phyloP scores from a whole-genome alignment of 768 basidiomycete genomes.

The Pulveroboletus sp. region DNA sequence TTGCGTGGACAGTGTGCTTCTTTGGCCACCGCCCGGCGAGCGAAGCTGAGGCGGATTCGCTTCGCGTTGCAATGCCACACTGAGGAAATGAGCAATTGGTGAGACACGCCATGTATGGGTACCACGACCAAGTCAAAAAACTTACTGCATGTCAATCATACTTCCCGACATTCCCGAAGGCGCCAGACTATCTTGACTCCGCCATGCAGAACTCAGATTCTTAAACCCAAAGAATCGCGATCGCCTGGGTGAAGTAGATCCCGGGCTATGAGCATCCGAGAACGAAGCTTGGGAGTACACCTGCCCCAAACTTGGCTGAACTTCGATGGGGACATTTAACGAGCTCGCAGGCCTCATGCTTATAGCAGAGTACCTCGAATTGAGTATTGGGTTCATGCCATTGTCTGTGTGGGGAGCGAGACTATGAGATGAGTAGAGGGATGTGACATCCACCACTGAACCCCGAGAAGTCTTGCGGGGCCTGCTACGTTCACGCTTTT shows the following conservation, averaged over 20 bases:
- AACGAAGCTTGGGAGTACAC: conserved; percentile 78
- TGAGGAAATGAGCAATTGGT: conserved; percentile 28
- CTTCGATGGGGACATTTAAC: conserved; percentile 55
- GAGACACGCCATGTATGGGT: not conserved
- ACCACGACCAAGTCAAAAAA: conserved; percentile 21
- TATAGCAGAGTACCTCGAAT: conserved; percentile 58
- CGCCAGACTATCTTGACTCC: conserved; percentile 79
- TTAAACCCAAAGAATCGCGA: conserved; percentile 77
- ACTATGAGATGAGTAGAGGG: conserved; percentile 68
- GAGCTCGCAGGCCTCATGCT: conserved; percentile 62
- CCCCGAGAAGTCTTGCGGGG: conserved; percentile 73
- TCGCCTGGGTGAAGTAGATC: conserved; percentile 63
- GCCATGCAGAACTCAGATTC: conserved; percentile 69
- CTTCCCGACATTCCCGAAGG: conserved; percentile 82
- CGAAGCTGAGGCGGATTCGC: conserved; percentile 31
- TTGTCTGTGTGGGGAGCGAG: conserved; percentile 54
- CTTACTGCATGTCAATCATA: conserved; percentile 92
- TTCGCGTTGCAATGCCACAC: conserved; percentile 79
- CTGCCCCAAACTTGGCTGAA: conserved; percentile 56
- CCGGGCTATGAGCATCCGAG: conserved; percentile 74
- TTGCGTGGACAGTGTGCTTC: conserved; percentile 31
- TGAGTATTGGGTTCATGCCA: conserved; percentile 52
- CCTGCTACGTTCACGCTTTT: conserved; percentile 51
- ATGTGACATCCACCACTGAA: conserved; percentile 68
- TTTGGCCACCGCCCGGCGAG: conserved; percentile 32